A percentile compares a stretch with the other conserved stretches of the same genome.
Conservation (phyloP, 108 stramenopile genomes). For the Epithemia pelagica region DNA sequence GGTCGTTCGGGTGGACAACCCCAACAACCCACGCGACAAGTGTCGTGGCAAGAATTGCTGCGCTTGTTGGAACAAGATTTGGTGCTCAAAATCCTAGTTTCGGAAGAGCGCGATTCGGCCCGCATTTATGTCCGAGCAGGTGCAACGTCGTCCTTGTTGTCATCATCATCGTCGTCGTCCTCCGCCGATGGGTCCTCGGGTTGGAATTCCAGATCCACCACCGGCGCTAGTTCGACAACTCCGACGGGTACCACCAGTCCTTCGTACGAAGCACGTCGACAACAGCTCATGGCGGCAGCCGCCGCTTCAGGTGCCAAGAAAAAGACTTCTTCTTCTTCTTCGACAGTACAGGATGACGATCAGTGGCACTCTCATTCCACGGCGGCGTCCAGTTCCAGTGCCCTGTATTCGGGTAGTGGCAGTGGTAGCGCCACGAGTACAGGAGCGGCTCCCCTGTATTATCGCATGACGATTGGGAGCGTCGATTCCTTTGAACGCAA, state of each 20-base stretch:
- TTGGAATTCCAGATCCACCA: neutral
- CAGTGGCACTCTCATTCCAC: neutral
- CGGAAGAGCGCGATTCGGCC: slow-evolving; percentile 4
- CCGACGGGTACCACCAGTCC: too few species aligned
- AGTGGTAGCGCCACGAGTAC: slow-evolving; percentile 6
- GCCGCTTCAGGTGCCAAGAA: neutral
- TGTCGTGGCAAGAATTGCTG: slow-evolving; percentile 15
- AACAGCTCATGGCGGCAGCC: neutral
- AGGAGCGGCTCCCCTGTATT: slow-evolving; percentile 36
- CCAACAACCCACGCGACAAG: neutral
- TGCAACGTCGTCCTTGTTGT: neutral
- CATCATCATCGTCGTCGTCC: neutral
- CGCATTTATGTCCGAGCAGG: slow-evolving; percentile 10
- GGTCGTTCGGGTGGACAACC: neutral
- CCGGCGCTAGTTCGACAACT: neutral
- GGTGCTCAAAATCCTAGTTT: slow-evolving; percentile 16
- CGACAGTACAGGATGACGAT: neutral
- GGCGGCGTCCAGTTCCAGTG: neutral
- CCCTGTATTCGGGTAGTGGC: too few species aligned
- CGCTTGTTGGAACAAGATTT: slow-evolving; percentile 8
- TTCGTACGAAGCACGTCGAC: too few species aligned
- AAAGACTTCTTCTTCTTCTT: neutral
- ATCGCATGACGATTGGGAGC: slow-evolving; percentile 91
- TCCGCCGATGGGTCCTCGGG: neutral
- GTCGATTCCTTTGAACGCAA: slow-evolving; percentile 97